Conservation (phyloP, 2,329 filamentous ascomycete species). For the Parafenestella ontariensis region DNA sequence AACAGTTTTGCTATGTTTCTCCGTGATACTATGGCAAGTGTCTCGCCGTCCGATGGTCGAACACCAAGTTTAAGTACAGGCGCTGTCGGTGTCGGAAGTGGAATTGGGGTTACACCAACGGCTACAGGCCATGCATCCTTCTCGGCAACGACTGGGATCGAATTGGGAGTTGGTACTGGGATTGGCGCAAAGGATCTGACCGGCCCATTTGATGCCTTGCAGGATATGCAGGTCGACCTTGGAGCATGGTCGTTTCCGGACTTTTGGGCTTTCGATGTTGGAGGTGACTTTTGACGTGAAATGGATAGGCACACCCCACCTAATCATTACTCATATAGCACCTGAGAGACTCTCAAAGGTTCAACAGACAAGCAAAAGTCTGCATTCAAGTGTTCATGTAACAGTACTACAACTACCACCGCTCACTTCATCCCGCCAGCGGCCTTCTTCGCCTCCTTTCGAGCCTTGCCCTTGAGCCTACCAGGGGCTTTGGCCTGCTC, state of each 20-base stretch:
- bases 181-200: slow-evolving; percentile 10
- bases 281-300: slow-evolving; percentile 32
- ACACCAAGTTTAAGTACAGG: slow-evolving; percentile 7
- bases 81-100: background rate
- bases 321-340: no score
- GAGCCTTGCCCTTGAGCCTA: background rate
- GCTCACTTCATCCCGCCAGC: background rate
- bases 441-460: background rate
- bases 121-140: slow-evolving; percentile 6
- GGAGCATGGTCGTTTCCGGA: slow-evolving; percentile 43
- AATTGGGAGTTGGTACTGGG: slow-evolving; percentile 5
- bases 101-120: background rate
- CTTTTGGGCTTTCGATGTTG: slow-evolving; percentile 46
- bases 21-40: slow-evolving; percentile 23
- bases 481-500: background rate
- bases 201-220: slow-evolving; percentile 28
- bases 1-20: slow-evolving; percentile 30
- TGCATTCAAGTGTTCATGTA: no score
- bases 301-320: background rate
- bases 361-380: no score
- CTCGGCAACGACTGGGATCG: slow-evolving; percentile 11
- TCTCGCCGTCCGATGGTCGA: slow-evolving; percentile 14
- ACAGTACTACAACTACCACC: no score
- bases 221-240: slow-evolving; percentile 40
- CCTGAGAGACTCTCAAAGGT: no score